Evolutionary conservation across 2,329 filamentous ascomycete genomes (phyloP).

Genomic region (Apiospora phragmitis): DNA sequence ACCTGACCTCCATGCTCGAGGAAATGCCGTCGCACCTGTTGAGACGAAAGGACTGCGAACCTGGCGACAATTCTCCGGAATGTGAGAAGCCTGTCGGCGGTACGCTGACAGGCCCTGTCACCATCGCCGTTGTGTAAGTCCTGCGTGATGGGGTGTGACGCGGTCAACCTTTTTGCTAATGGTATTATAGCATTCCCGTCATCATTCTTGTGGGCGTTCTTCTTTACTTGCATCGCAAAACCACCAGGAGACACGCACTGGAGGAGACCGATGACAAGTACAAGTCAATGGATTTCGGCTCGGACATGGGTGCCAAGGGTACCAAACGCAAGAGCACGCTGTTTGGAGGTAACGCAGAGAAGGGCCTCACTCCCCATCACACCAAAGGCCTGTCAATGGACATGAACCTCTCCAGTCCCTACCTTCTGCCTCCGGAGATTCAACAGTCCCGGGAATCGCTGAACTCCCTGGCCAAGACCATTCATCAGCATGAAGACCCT

Average conservation of each 20-base stretch:
- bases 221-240: slow-evolving; percentile 76
- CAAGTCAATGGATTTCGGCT: slow-evolving; percentile 88
- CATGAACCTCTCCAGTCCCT: slow-evolving; percentile 79
- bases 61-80: slow-evolving; percentile 35
- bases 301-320: slow-evolving; percentile 36
- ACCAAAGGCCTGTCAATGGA: slow-evolving; percentile 66
- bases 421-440: slow-evolving; percentile 83
- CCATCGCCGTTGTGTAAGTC: slow-evolving; percentile 70
- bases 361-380: slow-evolving; percentile 43
- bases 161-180: slow-evolving; percentile 10
- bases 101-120: slow-evolving; percentile 63
- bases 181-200: slow-evolving; percentile 68
- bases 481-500: slow-evolving; percentile 77
- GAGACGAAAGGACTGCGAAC: slow-evolving; percentile 15
- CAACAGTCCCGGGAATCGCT: slow-evolving; percentile 83
- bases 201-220: slow-evolving; percentile 66
- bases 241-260: slow-evolving; percentile 65
- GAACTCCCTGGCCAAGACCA: slow-evolving; percentile 77
- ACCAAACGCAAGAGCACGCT: slow-evolving; percentile 46
- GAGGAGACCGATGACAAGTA: slow-evolving; percentile 88
- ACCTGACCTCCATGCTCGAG: not conserved
- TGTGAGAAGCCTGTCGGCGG: slow-evolving; percentile 61
- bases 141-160: not conserved
- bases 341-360: slow-evolving; percentile 53
- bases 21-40: not conserved